A percentile compares a stretch with the other conserved stretches of the same genome.
Evolutionary conservation across 1,139 yeast genomes (phyloP).

Genomic region (Sugiyamaella paludigena): DNA sequence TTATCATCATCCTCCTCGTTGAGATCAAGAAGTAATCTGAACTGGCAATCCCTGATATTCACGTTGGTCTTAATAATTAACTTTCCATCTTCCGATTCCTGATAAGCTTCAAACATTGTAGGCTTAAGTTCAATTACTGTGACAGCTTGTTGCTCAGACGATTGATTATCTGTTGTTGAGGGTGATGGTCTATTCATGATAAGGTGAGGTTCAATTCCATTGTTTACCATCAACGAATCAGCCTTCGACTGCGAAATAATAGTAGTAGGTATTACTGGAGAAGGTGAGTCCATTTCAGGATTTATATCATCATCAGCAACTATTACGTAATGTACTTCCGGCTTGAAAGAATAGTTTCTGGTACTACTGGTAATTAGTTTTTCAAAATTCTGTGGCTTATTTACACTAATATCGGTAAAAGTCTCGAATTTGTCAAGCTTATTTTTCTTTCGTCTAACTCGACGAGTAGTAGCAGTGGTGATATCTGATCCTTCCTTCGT

Average conservation of each 20-base stretch:
- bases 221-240: no score
- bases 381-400: no score
- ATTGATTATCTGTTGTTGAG: background rate
- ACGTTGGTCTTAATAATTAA: background rate
- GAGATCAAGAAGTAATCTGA: background rate
- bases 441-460: no score
- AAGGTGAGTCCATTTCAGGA: no score
- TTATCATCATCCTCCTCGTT: background rate
- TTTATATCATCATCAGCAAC: no score
- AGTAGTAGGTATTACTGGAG: no score
- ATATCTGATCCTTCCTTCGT: background rate
- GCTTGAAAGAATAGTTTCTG: no score
- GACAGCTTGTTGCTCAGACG: background rate
- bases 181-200: background rate
- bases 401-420: no score
- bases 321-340: no score
- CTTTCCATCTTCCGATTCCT: background rate
- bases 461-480: background rate
- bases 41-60: background rate
- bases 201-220: background rate
- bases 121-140: background rate
- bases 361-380: no score
- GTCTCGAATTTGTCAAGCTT: no score
- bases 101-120: conserved; percentile 4
- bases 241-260: no score